Conservation (phyloP, 495 filamentous ascomycete genomes). For the Lasiosphaeria ovina region DNA sequence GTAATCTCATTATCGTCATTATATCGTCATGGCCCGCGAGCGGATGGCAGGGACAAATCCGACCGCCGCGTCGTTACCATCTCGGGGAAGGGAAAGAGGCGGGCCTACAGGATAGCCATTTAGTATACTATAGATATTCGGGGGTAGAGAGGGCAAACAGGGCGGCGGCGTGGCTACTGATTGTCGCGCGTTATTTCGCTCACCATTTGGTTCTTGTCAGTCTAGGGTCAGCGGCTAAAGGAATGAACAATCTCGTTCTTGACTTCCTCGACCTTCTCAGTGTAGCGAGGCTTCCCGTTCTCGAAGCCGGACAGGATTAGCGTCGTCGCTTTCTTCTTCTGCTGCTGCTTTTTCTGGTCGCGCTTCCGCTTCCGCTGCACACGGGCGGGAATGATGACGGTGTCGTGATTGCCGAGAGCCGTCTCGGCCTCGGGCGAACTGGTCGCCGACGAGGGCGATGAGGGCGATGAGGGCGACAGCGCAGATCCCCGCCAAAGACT, state of each 20-base stretch:
- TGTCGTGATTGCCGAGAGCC: background rate
- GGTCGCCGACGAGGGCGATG: background rate
- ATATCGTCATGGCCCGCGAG: too few species aligned
- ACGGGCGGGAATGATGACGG: background rate
- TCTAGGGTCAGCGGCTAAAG: background rate
- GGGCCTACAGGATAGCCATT: background rate
- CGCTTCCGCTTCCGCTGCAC: background rate
- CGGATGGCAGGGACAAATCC: too few species aligned
- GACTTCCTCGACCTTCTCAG: background rate
- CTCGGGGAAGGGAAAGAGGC: background rate
- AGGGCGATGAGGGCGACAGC: background rate
- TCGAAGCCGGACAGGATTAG: background rate
- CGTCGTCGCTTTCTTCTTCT: background rate
- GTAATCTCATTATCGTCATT: too few species aligned
- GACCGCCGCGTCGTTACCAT: too few species aligned
- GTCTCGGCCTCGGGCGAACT: background rate
- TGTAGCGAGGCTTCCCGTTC: background rate
- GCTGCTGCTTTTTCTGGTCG: too few species aligned
- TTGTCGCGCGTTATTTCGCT: background rate
- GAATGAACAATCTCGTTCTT: constrained; percentile 2
- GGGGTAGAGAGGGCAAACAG: too few species aligned
- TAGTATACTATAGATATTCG: background rate
- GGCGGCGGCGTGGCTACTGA: background rate
- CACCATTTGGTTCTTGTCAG: background rate
- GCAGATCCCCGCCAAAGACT: background rate